A percentile compares a stretch with the other conserved stretches of the same genome.
phyloP scores from a whole-genome alignment of 352 stramenopile species.

The Pilasporangium apinafurcum region DNA sequence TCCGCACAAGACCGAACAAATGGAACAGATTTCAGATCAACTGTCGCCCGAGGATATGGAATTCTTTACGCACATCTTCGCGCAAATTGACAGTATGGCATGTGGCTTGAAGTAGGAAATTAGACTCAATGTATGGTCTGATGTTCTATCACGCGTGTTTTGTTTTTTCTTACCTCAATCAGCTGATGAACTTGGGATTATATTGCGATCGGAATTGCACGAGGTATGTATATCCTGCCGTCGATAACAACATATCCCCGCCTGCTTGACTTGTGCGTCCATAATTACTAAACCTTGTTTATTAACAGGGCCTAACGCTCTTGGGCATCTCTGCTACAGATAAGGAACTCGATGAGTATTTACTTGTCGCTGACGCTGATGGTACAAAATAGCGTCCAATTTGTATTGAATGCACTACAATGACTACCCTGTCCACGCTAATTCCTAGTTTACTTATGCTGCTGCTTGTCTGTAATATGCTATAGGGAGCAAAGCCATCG shows the following conservation, averaged over 20 bases:
- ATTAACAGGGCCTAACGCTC: conserved; percentile 33
- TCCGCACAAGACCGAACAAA: conserved; percentile 50
- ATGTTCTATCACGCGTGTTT: not conserved
- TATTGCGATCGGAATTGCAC: conserved; percentile 57
- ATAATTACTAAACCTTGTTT: too few species aligned
- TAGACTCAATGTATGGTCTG: too few species aligned
- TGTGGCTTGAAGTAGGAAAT: too few species aligned
- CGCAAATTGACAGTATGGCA: conserved; percentile 57
- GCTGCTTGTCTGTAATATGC: not conserved
- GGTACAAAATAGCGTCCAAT: too few species aligned
- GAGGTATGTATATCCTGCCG: conserved; percentile 21
- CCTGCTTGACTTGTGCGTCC: too few species aligned
- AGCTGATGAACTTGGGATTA: conserved; percentile 58
- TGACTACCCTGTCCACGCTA: too few species aligned
- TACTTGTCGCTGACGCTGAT: conserved; percentile 55
- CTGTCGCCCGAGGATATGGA: conserved; percentile 45
- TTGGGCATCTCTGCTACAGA: conserved; percentile 51
- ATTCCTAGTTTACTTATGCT: too few species aligned
- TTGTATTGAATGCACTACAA: too few species aligned
- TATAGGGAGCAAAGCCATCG: conserved; percentile 63
- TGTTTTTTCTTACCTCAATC: too few species aligned
- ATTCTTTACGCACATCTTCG: conserved; percentile 70
- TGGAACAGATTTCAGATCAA: conserved; percentile 49
- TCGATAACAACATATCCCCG: too few species aligned
- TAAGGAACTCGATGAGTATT: conserved; percentile 62